Conservation (phyloP, 148 eudicot species). For the Euryodendron excelsum region DNA sequence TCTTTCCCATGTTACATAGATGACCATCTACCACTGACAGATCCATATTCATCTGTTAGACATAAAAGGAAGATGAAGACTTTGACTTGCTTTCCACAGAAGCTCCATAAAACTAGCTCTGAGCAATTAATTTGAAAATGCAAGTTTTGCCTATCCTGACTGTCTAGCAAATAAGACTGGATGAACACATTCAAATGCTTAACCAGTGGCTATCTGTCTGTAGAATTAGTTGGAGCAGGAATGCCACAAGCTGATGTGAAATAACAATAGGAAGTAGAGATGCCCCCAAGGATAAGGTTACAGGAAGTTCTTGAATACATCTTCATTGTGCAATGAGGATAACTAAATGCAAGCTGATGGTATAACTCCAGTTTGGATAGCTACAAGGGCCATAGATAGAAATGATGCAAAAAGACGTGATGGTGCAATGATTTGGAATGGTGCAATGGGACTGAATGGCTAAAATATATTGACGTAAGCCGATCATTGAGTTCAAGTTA, state of each 20-base stretch:
- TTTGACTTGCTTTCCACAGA: not conserved
- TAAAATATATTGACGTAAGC: not conserved
- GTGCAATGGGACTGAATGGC: not conserved
- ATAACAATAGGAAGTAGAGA: not conserved
- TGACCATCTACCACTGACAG: slow-evolving; percentile 86
- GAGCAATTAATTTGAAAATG: not conserved
- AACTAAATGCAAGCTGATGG: not conserved
- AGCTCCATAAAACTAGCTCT: not conserved
- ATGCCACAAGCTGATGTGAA: not conserved
- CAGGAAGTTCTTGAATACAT: not conserved
- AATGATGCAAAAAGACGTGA: not conserved
- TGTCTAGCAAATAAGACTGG: not conserved
- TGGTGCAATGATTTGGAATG: not conserved
- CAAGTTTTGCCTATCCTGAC: not conserved
- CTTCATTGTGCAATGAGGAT: not conserved
- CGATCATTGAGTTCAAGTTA: not conserved
- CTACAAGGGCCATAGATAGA: not conserved
- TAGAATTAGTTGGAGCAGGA: not conserved
- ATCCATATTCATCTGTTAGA: slow-evolving; percentile 78
- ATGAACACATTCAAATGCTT: not conserved
- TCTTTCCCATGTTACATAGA: slow-evolving; percentile 96
- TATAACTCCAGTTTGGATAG: not conserved
- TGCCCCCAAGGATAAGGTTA: not conserved
- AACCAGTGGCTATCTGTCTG: not conserved
- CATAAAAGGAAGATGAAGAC: not conserved